Conservation (phyloP, 192 early-diverging fungal species). For the Entophlyctis luteolus region DNA sequence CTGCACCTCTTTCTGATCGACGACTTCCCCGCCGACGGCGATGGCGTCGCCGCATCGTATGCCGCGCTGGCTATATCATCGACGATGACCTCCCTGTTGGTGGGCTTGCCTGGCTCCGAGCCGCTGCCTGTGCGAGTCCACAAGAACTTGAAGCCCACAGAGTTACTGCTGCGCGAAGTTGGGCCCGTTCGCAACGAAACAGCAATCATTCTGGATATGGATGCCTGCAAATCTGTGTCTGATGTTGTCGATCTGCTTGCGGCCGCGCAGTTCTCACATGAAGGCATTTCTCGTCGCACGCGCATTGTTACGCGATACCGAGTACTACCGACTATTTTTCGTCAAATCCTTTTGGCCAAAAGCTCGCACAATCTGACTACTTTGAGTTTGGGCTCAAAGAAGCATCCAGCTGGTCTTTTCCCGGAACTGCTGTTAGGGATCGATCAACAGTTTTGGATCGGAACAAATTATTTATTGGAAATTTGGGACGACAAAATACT, state of each 20-base stretch:
- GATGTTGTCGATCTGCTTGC: background rate
- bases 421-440: no score
- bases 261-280: background rate
- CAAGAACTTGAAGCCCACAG: constrained; percentile 5
- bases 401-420: no score
- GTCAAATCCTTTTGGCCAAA: background rate
- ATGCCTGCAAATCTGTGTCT: background rate
- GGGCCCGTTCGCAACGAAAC: background rate
- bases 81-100: background rate
- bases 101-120: background rate
- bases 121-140: background rate
- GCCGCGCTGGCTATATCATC: background rate
- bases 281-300: no score
- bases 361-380: no score
- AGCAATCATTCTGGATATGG: background rate
- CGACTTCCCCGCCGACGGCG: background rate
- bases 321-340: no score
- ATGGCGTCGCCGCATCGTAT: background rate
- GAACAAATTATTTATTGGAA: no score
- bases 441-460: no score
- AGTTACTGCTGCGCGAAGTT: background rate
- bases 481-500: no score
- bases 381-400: no score
- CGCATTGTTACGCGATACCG: no score
- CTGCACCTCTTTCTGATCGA: constrained; percentile 7